A percentile compares a stretch with the other conserved stretches of the same genome.
Conservation (phyloP, 2,329 filamentous ascomycete species). For the Geosmithia putterillii region DNA sequence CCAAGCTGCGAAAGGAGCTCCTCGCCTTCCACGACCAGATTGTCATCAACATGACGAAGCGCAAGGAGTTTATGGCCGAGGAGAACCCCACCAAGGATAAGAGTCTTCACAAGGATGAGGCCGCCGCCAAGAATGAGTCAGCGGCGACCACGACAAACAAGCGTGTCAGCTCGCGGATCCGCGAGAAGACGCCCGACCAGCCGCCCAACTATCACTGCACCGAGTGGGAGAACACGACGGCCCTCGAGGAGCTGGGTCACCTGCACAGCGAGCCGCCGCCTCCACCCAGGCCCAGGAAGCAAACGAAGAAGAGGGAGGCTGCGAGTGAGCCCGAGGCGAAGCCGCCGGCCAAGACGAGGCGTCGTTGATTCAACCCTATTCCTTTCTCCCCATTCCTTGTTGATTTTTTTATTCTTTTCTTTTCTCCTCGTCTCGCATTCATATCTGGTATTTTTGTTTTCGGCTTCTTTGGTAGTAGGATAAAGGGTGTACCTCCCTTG, state of each 20-base stretch:
- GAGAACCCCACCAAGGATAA: slow-evolving; percentile 16
- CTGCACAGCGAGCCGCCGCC: slow-evolving; percentile 43
- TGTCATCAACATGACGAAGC: slow-evolving; percentile 64
- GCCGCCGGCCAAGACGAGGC: slow-evolving; percentile 15
- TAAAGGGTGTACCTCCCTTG: too few relatives aligned
- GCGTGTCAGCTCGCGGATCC: slow-evolving; percentile 31
- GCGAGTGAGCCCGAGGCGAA: slow-evolving; percentile 13
- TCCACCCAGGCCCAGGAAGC: slow-evolving; percentile 33
- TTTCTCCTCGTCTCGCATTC: too few relatives aligned
- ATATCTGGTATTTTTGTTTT: neutral
- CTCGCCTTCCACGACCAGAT: slow-evolving; percentile 66
- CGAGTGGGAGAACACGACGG: slow-evolving; percentile 44
- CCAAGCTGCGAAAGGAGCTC: slow-evolving; percentile 80
- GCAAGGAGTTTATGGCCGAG: slow-evolving; percentile 53
- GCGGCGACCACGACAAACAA: slow-evolving; percentile 10
- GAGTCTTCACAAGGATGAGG: slow-evolving; percentile 11
- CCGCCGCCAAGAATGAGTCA: neutral
- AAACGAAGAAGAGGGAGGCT: slow-evolving; percentile 37
- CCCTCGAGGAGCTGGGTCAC: slow-evolving; percentile 43
- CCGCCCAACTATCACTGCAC: slow-evolving; percentile 34
- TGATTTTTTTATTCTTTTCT: neutral
- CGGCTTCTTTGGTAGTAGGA: too few relatives aligned
- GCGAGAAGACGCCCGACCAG: slow-evolving; percentile 31
- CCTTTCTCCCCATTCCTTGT: too few relatives aligned
- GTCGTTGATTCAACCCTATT: neutral